Percentiles rank a stretch among this genome's conserved stretches.
phyloP scores from a whole-genome alignment of 495 filamentous ascomycete genomes.

The Podospora australis region DNA sequence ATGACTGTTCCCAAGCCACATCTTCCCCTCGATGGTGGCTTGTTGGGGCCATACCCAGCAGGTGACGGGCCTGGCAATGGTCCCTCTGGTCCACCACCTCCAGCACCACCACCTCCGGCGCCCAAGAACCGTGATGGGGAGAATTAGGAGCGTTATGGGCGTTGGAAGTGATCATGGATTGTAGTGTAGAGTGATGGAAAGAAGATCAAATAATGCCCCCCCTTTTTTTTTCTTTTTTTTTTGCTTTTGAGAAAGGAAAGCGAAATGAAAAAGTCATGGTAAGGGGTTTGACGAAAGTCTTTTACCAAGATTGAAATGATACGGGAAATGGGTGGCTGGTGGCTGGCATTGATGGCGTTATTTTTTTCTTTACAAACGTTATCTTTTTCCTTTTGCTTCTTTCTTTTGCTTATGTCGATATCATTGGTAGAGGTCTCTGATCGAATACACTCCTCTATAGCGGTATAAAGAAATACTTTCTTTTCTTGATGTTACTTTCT shows the following conservation, averaged over 20 bases:
- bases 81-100: slow-evolving; percentile 12
- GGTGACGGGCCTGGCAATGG: slow-evolving; percentile 2
- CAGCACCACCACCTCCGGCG: slow-evolving; percentile 18
- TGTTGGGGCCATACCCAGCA: slow-evolving; percentile 16
- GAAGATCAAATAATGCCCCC: too few relatives aligned
- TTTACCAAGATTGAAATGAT: slow-evolving; percentile 16
- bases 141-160: not conserved
- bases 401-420: slow-evolving; percentile 1
- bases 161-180: not conserved
- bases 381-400: slow-evolving; percentile 1
- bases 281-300: not conserved
- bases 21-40: slow-evolving; percentile 17
- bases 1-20: slow-evolving; percentile 41
- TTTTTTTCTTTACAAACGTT: slow-evolving; percentile 6
- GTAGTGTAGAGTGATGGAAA: not conserved
- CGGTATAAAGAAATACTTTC: slow-evolving; percentile 3
- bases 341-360: slow-evolving; percentile 17
- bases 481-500: too few relatives aligned
- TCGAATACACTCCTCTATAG: slow-evolving; percentile 5
- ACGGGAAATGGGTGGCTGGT: slow-evolving; percentile 4
- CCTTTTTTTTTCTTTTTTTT: too few relatives aligned
- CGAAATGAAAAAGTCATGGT: not conserved
- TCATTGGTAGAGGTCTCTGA: not conserved
- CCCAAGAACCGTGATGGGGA: too few relatives aligned
- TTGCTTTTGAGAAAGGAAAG: too few relatives aligned